Percentiles rank a stretch among this genome's conserved stretches.
These are phyloP conservation scores for Candida adriatica DNA, from an alignment of 805 yeast species.

Conservation along the genomic window DNA sequence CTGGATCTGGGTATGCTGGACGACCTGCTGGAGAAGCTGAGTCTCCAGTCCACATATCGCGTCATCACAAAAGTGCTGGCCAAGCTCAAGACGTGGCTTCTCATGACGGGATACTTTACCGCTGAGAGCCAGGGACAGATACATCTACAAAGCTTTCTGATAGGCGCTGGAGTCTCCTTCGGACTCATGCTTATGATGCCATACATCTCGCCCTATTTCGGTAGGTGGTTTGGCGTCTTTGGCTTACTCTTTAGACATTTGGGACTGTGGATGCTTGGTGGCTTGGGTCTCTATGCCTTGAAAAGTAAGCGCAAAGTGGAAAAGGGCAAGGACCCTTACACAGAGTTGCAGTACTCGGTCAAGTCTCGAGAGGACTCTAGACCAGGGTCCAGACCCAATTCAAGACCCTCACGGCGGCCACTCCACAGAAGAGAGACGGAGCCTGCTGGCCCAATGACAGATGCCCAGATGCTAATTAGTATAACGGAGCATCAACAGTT, in stretches of 20 bases:
- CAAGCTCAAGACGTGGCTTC: neutral
- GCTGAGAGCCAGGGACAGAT: constrained; percentile 18
- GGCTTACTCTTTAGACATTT: constrained; percentile 16
- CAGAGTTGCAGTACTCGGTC: constrained; percentile 20
- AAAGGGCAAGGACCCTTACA: constrained; percentile 3
- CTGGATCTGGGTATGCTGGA: constrained; percentile 2
- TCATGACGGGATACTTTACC: constrained; percentile 6
- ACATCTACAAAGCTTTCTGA: constrained; percentile 22
- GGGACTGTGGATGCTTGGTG: constrained; percentile 15
- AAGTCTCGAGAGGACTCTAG: constrained; percentile 5
- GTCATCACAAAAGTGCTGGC: constrained; percentile 1
- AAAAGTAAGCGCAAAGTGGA: constrained; percentile 7
- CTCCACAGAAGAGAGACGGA: constrained; percentile 1
- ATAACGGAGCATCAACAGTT: constrained; percentile 17
- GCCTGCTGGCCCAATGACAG: no score
- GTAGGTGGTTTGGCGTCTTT: constrained; percentile 19
- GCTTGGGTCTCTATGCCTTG: constrained; percentile 11
- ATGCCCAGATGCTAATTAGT: constrained; percentile 11
- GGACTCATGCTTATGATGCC: constrained; percentile 20
- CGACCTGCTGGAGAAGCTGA: constrained; percentile 12
- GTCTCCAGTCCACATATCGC: constrained; percentile 5
- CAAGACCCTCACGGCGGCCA: no score
- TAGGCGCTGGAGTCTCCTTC: constrained; percentile 17
- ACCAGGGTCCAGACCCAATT: constrained; percentile 6
- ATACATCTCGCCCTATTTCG: constrained; percentile 15